Evolutionary conservation across 1,139 yeast genomes (phyloP), one percentile per base, ranked within the genome.

Genomic region (Yamadazyma conglobata): DNA sequence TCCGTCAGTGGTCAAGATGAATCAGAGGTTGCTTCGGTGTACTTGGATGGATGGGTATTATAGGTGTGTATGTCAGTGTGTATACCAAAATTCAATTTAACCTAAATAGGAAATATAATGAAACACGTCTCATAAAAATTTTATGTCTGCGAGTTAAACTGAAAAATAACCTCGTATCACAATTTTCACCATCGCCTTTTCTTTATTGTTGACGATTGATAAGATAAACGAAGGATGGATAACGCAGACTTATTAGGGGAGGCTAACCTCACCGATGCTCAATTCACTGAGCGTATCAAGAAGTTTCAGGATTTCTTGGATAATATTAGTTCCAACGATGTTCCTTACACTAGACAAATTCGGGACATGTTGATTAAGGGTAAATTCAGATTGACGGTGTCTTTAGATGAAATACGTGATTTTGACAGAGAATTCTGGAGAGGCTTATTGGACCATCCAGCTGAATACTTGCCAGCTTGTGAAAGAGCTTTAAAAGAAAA

Each of bases 291-390:
- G 55, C 77, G 96, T 45, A 86, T 85, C 22, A 78, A 95, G 52
- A 71, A 81, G 45, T 91, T 91, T 60, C 89, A 85, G 44, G 97
- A 91, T 50, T 89, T 89, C 53, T 66, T 91, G 28, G 93, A 84
- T 47, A 58, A 70, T 24, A 50, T 64, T 33, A 60, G 54, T 40
- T 26, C 28, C 15, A 46, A 51, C 12, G 68, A 71, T 30, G 71
- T 82, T 5, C 76, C 78, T 40, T 85, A 87, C 56, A 73, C 78
- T 44, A 80, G 77, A 33, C 76, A 73, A 35, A 82, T 91, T 40
- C 75, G 78, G 42, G 71, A 77, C 24, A 81, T 84, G 88, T 73
- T 85, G 35, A 70, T 71, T 39, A 71, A 74, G 40, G 77, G 79
- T 15, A 74, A 75, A 33, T 76, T 76, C 46, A 70, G 99, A 45